These are phyloP conservation scores for Aspergillus neoniger DNA, from an alignment of 2,329 filamentous ascomycete genomes.

Conservation along the genomic window DNA sequence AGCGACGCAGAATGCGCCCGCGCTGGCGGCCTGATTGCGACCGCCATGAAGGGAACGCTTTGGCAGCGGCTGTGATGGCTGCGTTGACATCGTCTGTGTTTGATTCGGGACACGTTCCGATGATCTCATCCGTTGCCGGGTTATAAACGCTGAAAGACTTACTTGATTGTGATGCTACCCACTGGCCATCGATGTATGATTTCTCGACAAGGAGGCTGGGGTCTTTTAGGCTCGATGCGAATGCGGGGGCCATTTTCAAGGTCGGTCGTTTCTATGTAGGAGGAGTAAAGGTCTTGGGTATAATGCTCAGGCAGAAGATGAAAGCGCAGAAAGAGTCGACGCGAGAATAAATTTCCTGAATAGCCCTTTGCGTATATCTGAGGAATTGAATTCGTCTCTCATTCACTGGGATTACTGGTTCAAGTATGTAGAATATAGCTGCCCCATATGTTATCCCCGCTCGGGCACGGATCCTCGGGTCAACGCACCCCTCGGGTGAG, in stretches of 20 bases:
- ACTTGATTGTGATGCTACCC: constrained; percentile 76
- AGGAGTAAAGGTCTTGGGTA: too few species aligned
- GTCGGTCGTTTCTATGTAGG: too few species aligned
- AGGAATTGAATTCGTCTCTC: too few species aligned
- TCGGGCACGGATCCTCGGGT: too few species aligned
- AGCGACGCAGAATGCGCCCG: constrained; percentile 59
- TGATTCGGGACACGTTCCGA: constrained; percentile 79
- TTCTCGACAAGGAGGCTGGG: not conserved
- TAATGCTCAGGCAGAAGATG: too few species aligned
- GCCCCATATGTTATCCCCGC: too few species aligned
- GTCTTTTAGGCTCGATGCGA: not conserved
- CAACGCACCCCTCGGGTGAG: too few species aligned
- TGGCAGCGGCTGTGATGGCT: constrained; percentile 75
- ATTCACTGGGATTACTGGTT: too few species aligned
- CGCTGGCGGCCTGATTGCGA: constrained; percentile 60
- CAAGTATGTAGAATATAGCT: too few species aligned
- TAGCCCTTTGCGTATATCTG: too few species aligned
- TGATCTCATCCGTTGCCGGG: constrained; percentile 73
- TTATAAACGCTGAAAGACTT: constrained; percentile 85
- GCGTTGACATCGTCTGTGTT: constrained; percentile 69
- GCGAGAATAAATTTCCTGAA: too few species aligned
- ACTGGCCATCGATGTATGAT: constrained; percentile 83
- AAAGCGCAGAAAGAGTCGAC: too few species aligned
- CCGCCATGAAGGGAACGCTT: constrained; percentile 62
- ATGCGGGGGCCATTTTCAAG: not conserved